These are phyloP conservation scores for Exophiala xenobiotica DNA, from an alignment of 2,329 filamentous ascomycete species.

Conservation along the genomic window DNA sequence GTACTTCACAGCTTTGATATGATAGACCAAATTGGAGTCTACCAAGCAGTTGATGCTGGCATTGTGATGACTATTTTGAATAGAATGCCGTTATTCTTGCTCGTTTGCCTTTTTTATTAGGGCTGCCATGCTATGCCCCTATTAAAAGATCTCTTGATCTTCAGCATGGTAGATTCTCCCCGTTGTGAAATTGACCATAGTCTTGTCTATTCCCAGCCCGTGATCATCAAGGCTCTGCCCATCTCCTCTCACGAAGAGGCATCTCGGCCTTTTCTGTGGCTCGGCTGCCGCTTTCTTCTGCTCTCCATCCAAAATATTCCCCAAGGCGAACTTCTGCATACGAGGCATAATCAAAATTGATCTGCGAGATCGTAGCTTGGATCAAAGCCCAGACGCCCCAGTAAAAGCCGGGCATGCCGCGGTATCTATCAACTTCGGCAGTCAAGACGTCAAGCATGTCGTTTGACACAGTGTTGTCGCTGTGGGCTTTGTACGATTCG, in stretches of 20 bases:
- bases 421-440: constrained; percentile 79
- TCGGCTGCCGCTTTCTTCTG: constrained; percentile 62
- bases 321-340: constrained; percentile 84
- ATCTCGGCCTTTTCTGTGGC: constrained; percentile 56
- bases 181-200: too few species aligned
- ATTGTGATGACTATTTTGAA: too few species aligned
- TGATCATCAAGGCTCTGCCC: constrained; percentile 67
- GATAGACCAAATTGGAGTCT: too few species aligned
- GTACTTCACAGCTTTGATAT: too few species aligned
- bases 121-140: too few species aligned
- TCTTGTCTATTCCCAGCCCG: too few species aligned
- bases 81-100: too few species aligned
- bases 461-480: constrained; percentile 42
- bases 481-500: constrained; percentile 64
- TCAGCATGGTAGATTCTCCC: too few species aligned
- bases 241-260: constrained; percentile 74
- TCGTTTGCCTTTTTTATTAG: too few species aligned
- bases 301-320: constrained; percentile 93
- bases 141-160: too few species aligned
- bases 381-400: constrained; percentile 94
- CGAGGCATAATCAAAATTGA: constrained; percentile 92
- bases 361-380: constrained; percentile 88
- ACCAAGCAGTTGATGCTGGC: too few species aligned
- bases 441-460: constrained; percentile 65
- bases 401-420: constrained; percentile 85